Conservation (phyloP, 2,329 filamentous ascomycete genomes). For the Botryotinia globosa region DNA sequence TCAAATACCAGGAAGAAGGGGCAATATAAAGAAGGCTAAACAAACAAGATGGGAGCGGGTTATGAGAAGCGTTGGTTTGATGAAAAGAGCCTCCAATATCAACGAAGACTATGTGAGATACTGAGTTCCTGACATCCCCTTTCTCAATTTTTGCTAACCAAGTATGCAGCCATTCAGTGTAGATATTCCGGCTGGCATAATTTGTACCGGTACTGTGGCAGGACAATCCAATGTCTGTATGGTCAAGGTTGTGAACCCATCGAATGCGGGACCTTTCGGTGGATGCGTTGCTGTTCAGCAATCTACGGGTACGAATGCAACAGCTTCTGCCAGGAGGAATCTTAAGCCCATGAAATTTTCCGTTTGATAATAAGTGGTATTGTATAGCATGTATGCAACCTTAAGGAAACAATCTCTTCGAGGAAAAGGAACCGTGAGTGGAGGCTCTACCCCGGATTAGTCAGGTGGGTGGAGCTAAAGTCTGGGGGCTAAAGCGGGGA, state of each 20-base stretch:
- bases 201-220: slow-evolving; percentile 41
- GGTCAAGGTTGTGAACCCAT: slow-evolving; percentile 45
- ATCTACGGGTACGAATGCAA: slow-evolving; percentile 16
- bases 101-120: slow-evolving; percentile 39
- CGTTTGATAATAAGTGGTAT: background rate
- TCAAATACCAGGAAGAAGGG: slow-evolving; percentile 41
- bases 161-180: slow-evolving; percentile 37
- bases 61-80: slow-evolving; percentile 20
- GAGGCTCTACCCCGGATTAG: slow-evolving; percentile 15
- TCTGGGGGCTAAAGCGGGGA: background rate
- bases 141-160: background rate
- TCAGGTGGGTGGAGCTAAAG: background rate
- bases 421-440: background rate
- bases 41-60: slow-evolving; percentile 25
- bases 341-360: background rate
- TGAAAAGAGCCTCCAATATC: slow-evolving; percentile 26
- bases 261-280: slow-evolving; percentile 44
- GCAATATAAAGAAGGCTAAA: slow-evolving; percentile 38
- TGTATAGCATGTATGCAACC: background rate
- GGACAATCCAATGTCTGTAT: slow-evolving; percentile 42
- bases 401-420: background rate
- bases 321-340: slow-evolving; percentile 15
- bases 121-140: no score
- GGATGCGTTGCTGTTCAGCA: slow-evolving; percentile 43
- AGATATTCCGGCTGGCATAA: slow-evolving; percentile 41